Evolutionary conservation across 306 rosid species (phyloP), one percentile per base, ranked within the genome.

Genomic region (Cicer arietinum): DNA sequence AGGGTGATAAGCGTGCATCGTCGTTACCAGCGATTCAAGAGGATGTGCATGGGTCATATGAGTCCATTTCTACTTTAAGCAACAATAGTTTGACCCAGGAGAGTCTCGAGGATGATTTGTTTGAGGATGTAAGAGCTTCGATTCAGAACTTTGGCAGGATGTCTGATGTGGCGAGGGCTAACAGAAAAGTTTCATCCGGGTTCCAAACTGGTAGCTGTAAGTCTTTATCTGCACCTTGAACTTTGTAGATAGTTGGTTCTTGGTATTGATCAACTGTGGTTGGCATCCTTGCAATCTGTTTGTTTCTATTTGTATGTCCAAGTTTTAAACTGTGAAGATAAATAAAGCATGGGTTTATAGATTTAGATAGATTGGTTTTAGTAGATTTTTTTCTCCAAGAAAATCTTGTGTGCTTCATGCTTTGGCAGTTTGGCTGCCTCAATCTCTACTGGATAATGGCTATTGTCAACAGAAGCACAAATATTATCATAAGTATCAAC

Each of bases 81-180:
- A 89, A 90, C 81, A 93, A 90, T 30, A 85, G 86, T 45, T 85
- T 86, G 88, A 88, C 90, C 1, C 66, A 85, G 71, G 96, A 86
- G 83, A 61, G 82, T 50, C 77, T 79, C 3, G 98, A 92, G 71
- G 84, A 78, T 18, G 88, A 77, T 88, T 79, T 95, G 53, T 95
- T 95, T 60, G 92, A 85, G 64, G 99, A 95, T 72, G 76, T 92
- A 37, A 88, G 99, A 86, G 99, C 97, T 84, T 95, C 99, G 7
- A 95, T 95, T 80, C 98, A 92, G 85, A 92, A 90, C 78, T 95
- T 95, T 5, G 69, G 87, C 71, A 78, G 64, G 46, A 80, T 44
- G 13, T 44, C 86, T 8, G 42, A 51, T 9, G 77, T 13, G 66
- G 76, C 73, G 50, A 83, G 75, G 78, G 81, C 54, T 43, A 81